These are phyloP conservation scores for Friedmanniomyces simplex DNA, from an alignment of 495 filamentous ascomycete genomes.

Conservation along the genomic window DNA sequence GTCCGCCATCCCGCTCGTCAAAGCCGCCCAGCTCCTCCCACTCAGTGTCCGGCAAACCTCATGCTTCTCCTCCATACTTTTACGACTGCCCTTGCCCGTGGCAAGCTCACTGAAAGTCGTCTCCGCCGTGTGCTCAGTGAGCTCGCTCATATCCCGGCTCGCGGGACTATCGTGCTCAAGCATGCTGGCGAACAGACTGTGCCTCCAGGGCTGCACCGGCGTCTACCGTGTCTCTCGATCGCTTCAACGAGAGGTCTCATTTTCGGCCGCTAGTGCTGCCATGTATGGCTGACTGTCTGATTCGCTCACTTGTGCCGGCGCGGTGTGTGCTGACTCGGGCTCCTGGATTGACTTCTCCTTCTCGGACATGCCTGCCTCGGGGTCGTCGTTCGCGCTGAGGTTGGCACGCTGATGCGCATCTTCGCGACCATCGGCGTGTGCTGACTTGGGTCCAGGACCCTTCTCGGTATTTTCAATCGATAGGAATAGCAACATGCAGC, in stretches of 20 bases:
- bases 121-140: constrained; percentile 8
- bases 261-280: constrained; percentile 11
- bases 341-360: background rate
- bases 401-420: background rate
- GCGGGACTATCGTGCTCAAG: constrained; percentile 6
- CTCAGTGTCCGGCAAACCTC: background rate
- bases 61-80: background rate
- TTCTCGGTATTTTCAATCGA: constrained; percentile 9
- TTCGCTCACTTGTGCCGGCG: background rate
- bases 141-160: background rate
- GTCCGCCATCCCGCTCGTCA: constrained; percentile 21
- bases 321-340: background rate
- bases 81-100: background rate
- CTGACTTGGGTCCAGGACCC: constrained; percentile 4
- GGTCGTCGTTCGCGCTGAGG: background rate
- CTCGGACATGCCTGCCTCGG: background rate
- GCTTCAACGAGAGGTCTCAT: background rate
- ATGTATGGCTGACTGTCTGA: background rate
- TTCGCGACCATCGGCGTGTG: constrained; percentile 5
- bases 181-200: constrained; percentile 6
- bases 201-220: constrained; percentile 8
- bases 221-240: constrained; percentile 7
- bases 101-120: constrained; percentile 20
- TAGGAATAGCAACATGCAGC: constrained; percentile 12
- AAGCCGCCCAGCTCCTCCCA: constrained; percentile 12